Conservation (phyloP, 1,139 yeast genomes). For the Candida pseudoviswanathii region DNA sequence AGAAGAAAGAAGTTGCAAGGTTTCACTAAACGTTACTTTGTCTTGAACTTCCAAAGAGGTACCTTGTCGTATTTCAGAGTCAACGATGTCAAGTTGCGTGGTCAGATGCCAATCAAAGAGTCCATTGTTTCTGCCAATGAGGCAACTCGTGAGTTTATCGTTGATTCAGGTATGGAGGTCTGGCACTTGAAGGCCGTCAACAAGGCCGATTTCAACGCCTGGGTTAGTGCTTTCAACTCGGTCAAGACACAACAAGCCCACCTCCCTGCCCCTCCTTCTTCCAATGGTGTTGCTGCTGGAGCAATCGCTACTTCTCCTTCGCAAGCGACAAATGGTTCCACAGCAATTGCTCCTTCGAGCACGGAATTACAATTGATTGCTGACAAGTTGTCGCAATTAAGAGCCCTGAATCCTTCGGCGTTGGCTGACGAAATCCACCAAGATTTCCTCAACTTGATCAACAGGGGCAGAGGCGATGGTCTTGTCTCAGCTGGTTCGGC, state of each 20-base stretch:
- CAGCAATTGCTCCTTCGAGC: conserved; percentile 8
- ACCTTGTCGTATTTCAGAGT: conserved; percentile 75
- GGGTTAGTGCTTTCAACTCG: conserved; percentile 78
- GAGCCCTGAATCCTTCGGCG: conserved; percentile 16
- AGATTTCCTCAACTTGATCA: conserved; percentile 14
- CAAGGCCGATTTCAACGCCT: conserved; percentile 66
- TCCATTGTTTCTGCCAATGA: conserved; percentile 82
- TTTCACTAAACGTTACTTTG: conserved; percentile 80
- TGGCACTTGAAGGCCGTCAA: conserved; percentile 83
- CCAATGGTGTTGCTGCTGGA: not conserved
- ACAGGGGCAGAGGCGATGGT: conserved; percentile 8
- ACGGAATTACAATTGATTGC: conserved; percentile 21
- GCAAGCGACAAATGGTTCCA: not conserved
- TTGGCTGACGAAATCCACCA: conserved; percentile 15
- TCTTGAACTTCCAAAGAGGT: conserved; percentile 79
- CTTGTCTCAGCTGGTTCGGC: conserved; percentile 11
- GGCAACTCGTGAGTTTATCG: conserved; percentile 65
- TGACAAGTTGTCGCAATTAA: conserved; percentile 26
- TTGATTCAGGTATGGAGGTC: conserved; percentile 95
- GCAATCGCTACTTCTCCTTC: conserved; percentile 4
- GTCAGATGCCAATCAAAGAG: conserved; percentile 85
- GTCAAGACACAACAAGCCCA: conserved; percentile 30
- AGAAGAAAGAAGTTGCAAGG: conserved; percentile 82
- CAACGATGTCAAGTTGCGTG: conserved; percentile 75
- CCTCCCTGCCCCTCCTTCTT: conserved; percentile 5